Evolutionary conservation across 305 asterid genomes (phyloP).

Genomic region (Fraxinus floribunda): DNA sequence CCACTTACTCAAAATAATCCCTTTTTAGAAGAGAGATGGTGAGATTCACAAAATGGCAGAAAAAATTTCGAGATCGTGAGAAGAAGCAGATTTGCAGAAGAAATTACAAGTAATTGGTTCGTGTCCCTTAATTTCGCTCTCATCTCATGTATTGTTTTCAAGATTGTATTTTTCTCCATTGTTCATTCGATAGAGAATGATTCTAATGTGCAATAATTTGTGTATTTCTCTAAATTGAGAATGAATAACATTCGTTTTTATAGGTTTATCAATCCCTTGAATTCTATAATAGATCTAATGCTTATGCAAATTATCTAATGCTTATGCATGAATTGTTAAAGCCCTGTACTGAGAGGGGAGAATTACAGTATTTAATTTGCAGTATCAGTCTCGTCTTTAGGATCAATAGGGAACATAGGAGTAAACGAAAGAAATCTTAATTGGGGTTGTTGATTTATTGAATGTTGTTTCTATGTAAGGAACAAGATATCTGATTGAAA

Average conservation of each 20-base stretch:
- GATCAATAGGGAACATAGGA: neutral
- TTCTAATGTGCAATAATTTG: neutral
- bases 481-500: neutral
- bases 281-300: neutral
- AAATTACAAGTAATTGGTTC: neutral
- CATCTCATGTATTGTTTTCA: neutral
- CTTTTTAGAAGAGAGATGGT: neutral
- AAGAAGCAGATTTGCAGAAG: neutral
- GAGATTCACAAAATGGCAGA: neutral
- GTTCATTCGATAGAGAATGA: neutral
- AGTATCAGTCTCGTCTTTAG: neutral
- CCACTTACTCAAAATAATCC: neutral
- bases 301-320: too few relatives aligned
- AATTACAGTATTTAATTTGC: neutral
- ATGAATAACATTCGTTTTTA: neutral
- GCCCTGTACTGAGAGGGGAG: neutral
- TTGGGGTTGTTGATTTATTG: neutral
- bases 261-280: neutral
- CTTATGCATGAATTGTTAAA: neutral
- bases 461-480: neutral
- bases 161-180: neutral
- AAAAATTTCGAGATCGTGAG: neutral
- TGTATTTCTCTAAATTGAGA: neutral
- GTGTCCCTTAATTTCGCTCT: neutral
- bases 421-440: neutral